phyloP scores from a whole-genome alignment of 1,284 basidiomycete genomes.

The Moesziomyces globuligerus region DNA sequence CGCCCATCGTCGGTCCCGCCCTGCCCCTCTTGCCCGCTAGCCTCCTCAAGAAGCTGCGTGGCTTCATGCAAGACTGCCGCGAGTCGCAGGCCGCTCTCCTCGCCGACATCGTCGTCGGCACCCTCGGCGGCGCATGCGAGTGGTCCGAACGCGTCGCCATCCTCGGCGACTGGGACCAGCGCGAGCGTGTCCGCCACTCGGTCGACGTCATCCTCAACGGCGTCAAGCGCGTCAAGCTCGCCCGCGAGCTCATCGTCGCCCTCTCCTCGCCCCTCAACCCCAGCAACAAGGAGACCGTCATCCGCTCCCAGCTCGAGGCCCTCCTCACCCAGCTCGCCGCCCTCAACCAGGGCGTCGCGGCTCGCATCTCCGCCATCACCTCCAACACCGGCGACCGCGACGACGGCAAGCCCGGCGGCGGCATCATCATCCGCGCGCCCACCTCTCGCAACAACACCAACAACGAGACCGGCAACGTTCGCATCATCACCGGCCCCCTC shows the following conservation, averaged over 20 bases:
- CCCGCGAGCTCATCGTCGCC: conserved; percentile 59
- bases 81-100: conserved; percentile 53
- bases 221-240: conserved; percentile 53
- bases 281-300: conserved; percentile 55
- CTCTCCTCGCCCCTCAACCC: conserved; percentile 58
- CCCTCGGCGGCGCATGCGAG: conserved; percentile 63
- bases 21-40: conserved; percentile 60
- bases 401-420: conserved; percentile 33
- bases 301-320: conserved; percentile 61
- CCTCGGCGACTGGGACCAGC: conserved; percentile 59
- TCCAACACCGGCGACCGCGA: conserved; percentile 33
- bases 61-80: conserved; percentile 56
- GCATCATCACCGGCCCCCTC: conserved; percentile 40
- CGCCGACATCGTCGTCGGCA: conserved; percentile 62
- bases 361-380: conserved; percentile 54
- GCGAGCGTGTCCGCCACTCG: conserved; percentile 53
- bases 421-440: conserved; percentile 57
- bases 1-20: conserved; percentile 40
- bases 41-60: conserved; percentile 53
- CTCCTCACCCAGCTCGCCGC: conserved; percentile 61
- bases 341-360: conserved; percentile 55
- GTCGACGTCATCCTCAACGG: conserved; percentile 54
- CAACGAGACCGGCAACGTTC: conserved; percentile 38
- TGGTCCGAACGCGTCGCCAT: conserved; percentile 63
- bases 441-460: conserved; percentile 35